A percentile compares a stretch with the other conserved stretches of the same genome.
These are phyloP conservation scores for Penicillium paradoxum DNA, from an alignment of 495 filamentous ascomycete species.

Conservation along the genomic window DNA sequence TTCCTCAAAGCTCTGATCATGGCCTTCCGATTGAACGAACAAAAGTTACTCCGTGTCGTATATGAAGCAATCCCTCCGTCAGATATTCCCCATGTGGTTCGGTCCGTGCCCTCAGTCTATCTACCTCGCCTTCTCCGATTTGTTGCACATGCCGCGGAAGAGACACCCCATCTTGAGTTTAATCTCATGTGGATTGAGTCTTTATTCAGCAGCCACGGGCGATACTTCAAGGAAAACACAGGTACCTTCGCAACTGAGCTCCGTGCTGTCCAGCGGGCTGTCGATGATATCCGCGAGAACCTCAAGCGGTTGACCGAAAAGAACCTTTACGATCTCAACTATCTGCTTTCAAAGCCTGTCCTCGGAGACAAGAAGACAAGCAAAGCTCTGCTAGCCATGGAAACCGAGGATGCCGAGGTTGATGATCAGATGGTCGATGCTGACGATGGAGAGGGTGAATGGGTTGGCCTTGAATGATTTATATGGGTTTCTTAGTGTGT, in stretches of 20 bases:
- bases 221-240: conserved; percentile 73
- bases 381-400: conserved; percentile 25
- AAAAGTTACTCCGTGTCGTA: conserved; percentile 68
- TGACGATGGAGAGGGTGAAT: conserved; percentile 35
- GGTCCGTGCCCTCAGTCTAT: conserved; percentile 79
- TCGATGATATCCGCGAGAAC: conserved; percentile 71
- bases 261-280: conserved; percentile 67
- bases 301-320: conserved; percentile 73
- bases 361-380: conserved; percentile 32
- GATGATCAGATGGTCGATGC: conserved; percentile 35
- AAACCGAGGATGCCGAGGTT: conserved; percentile 21
- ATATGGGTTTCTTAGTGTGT: conserved; percentile 21
- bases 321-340: conserved; percentile 81
- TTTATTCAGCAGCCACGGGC: conserved; percentile 75
- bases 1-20: conserved; percentile 91
- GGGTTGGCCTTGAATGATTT: conserved; percentile 40
- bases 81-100: conserved; percentile 74
- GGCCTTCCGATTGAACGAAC: conserved; percentile 90
- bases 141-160: conserved; percentile 80
- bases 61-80: conserved; percentile 76
- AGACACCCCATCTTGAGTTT: conserved; percentile 89
- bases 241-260: conserved; percentile 75
- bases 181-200: conserved; percentile 87
- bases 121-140: conserved; percentile 75
- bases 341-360: conserved; percentile 54